Base-by-base conservation (phyloP, 1,284 basidiomycete species). In the Apiotrichum gamsii region DNA sequence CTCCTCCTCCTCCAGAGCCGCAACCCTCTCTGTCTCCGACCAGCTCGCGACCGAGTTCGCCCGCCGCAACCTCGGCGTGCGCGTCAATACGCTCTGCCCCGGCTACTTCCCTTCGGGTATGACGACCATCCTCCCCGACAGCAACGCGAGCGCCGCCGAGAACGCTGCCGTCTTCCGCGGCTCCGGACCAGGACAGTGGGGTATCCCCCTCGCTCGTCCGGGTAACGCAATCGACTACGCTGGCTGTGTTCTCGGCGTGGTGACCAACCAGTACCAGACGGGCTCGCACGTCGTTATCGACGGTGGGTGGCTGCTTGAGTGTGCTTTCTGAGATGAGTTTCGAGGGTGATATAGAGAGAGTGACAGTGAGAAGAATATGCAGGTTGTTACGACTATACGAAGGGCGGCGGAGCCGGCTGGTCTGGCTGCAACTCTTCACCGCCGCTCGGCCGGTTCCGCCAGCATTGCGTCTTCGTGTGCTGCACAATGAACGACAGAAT, bases 201-300 rank as follows among this genome's bases (percentile, higher is more conserved):
- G 61, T 6, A 67, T 66, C 23, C 69, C 70, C 4, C 64, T 71
- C 30, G 69, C 57, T 4, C 57, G 68, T 39, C 60, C 67, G 1
- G 70, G 70, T 3, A 60, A 54, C 29, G 68, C 69, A 0, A 40
- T 59, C n/a, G 70, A 72, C 37, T 70, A 70, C 39, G 66, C 68
- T 13, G 66, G 70, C 45, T 56, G 54, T 28, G 30, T 56, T 20
- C 36, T 56, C 9, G 45, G 44, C 5, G 39, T 49, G 5, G 39
- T 44, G 8, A 42, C 42, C 57, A 72, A 72, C 55, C 56, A 60
- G 51, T 72, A 70, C 48, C 47, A 65, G 34, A 72, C 70, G 5
- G 70, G 69, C 2, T 51, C 63, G 15, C 62, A 70, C 39, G 32
- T 68, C 19, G 45, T 69, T 29, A 61, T 71, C 18, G 70, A 72